Evolutionary conservation across 2,329 filamentous ascomycete species (phyloP).

Genomic region (Pseudogymnoascus sp.): DNA sequence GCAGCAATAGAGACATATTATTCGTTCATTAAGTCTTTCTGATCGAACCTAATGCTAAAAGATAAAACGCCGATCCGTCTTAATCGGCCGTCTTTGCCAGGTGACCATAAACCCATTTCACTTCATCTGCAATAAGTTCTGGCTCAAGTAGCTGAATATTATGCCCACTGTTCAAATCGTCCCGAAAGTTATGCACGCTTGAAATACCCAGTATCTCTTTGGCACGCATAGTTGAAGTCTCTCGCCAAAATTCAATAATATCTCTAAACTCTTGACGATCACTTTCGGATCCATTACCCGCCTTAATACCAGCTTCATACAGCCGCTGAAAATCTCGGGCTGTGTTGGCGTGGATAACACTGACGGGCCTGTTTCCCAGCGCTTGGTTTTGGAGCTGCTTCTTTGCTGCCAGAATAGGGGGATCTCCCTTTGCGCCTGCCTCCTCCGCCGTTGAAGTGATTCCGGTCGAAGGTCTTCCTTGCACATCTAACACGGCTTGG

Average conservation of each 20-base stretch:
- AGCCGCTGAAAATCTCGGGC: slow-evolving; percentile 13
- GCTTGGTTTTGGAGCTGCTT: slow-evolving; percentile 15
- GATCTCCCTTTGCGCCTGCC: slow-evolving; percentile 1
- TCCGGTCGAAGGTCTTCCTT: not conserved
- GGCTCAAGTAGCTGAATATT: slow-evolving; percentile 17
- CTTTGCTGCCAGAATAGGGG: slow-evolving; percentile 13
- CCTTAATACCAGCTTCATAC: slow-evolving; percentile 14
- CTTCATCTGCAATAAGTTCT: slow-evolving; percentile 13
- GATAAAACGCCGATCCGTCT: not conserved
- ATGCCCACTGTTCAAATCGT: slow-evolving; percentile 13
- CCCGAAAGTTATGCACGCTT: slow-evolving; percentile 7
- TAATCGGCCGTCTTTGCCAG: not conserved
- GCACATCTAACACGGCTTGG: not conserved
- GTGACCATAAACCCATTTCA: slow-evolving; percentile 13
- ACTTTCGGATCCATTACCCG: slow-evolving; percentile 14
- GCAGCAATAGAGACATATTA: not conserved
- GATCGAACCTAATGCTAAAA: not conserved
- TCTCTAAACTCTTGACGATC: slow-evolving; percentile 11
- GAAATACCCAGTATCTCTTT: slow-evolving; percentile 13
- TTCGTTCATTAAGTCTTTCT: not conserved
- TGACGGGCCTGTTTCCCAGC: slow-evolving; percentile 13
- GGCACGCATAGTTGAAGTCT: slow-evolving; percentile 11
- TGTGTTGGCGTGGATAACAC: slow-evolving; percentile 14
- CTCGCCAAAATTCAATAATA: not conserved
- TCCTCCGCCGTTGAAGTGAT: slow-evolving; percentile 11